Evolutionary conservation across 139 green algal genomes (phyloP).

Genomic region (Astrephomene gubernaculifera): DNA sequence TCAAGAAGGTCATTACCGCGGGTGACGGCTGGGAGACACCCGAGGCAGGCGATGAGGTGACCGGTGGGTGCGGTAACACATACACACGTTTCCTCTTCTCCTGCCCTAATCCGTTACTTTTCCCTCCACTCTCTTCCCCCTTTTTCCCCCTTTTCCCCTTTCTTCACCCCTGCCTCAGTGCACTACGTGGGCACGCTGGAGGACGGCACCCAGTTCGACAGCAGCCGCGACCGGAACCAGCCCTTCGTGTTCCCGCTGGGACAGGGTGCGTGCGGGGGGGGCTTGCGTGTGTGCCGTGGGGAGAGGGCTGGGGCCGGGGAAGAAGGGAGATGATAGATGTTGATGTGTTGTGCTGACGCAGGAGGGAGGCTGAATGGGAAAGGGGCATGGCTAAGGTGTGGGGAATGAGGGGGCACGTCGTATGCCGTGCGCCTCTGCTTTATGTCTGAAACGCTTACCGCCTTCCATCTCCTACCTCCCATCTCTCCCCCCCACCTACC

Average conservation of each 20-base stretch:
- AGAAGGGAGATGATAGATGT: too few relatives aligned
- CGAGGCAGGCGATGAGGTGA: constrained; percentile 84
- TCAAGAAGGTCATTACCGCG: constrained; percentile 85
- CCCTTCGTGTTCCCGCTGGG: constrained; percentile 93
- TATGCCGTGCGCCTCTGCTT: too few relatives aligned
- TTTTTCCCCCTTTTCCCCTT: background rate
- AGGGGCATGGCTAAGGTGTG: too few relatives aligned
- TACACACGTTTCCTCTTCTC: background rate
- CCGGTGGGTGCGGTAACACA: constrained; percentile 51
- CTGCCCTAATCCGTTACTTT: background rate
- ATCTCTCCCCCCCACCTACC: too few relatives aligned
- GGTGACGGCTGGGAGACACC: constrained; percentile 88
- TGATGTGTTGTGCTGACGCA: too few relatives aligned
- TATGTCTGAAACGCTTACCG: too few relatives aligned
- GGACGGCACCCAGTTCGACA: constrained; percentile 96
- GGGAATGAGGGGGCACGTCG: too few relatives aligned
- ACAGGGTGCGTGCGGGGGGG: constrained; percentile 61
- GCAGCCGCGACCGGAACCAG: constrained; percentile 80
- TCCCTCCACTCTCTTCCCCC: background rate
- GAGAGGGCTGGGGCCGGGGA: too few relatives aligned
- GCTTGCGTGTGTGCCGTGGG: too few relatives aligned
- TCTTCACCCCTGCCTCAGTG: constrained; percentile 69
- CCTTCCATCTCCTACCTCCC: too few relatives aligned
- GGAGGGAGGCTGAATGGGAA: too few relatives aligned
- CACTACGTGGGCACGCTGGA: constrained; percentile 97